Percentiles rank a stretch among this genome's conserved stretches.
phyloP scores from a whole-genome alignment of 1,284 basidiomycete species.

The Papiliotrema fonsecae region DNA sequence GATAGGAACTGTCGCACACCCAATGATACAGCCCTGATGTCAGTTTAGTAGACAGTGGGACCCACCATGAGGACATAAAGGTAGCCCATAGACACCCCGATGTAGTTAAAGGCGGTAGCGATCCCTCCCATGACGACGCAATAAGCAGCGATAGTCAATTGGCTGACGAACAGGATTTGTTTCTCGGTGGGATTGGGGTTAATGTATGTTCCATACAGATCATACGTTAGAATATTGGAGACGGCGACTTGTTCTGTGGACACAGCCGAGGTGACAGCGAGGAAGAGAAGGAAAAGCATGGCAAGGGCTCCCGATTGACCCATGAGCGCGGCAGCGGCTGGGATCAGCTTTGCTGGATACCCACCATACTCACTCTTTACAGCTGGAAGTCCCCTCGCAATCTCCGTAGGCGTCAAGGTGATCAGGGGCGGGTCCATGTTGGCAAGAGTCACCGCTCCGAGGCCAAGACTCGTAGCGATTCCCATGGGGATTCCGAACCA shows the following conservation, averaged over 20 bases:
- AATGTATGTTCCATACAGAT: conserved; percentile 60
- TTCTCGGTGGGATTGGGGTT: conserved; percentile 57
- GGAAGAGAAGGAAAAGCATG: conserved; percentile 46
- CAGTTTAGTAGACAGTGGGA: not conserved
- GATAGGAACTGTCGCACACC: conserved; percentile 79
- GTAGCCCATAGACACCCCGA: conserved; percentile 85
- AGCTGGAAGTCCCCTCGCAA: conserved; percentile 78
- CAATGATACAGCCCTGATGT: conserved; percentile 55
- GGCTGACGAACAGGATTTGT: conserved; percentile 56
- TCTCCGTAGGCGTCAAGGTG: conserved; percentile 59
- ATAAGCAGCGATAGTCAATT: conserved; percentile 59
- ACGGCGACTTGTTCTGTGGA: conserved; percentile 88
- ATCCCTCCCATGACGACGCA: conserved; percentile 74
- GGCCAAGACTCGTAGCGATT: conserved; percentile 56
- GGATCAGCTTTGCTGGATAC: not conserved
- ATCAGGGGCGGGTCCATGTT: conserved; percentile 53
- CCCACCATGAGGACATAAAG: conserved; percentile 56
- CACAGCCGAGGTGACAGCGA: conserved; percentile 73
- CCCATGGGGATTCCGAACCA: conserved; percentile 80
- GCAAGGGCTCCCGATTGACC: conserved; percentile 65
- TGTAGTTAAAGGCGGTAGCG: conserved; percentile 80
- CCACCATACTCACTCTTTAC: conserved; percentile 33
- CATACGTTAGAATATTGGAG: conserved; percentile 70
- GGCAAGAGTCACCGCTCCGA: conserved; percentile 69
- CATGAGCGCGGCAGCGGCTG: conserved; percentile 69